These are phyloP conservation scores for Clarireedia hainanense DNA, from an alignment of 2,329 filamentous ascomycete species.

Conservation along the genomic window DNA sequence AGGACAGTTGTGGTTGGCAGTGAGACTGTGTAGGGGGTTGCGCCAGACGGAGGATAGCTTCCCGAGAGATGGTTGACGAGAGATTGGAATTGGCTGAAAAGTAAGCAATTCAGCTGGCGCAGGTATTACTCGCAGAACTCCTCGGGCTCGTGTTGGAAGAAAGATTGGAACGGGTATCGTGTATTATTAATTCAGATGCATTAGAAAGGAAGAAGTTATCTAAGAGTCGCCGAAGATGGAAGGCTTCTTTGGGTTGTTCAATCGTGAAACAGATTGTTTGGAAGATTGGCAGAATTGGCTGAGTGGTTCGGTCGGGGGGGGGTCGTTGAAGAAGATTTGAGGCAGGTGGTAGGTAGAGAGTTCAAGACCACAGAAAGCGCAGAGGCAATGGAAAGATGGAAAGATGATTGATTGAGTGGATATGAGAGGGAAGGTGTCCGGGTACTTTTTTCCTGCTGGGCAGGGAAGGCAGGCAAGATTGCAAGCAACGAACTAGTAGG, in stretches of 20 bases:
- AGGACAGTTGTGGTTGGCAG: slow-evolving; percentile 1
- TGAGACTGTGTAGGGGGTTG: slow-evolving; percentile 17
- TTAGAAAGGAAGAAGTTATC: neutral
- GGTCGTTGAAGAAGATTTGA: slow-evolving; percentile 5
- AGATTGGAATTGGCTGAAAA: slow-evolving; percentile 2
- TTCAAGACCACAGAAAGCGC: neutral
- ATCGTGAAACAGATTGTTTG: slow-evolving; percentile 3
- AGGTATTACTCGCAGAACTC: neutral
- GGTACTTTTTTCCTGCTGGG: neutral
- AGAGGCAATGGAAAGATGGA: neutral
- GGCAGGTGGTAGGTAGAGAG: neutral
- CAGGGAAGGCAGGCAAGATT: too few relatives aligned
- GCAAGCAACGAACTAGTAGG: too few relatives aligned
- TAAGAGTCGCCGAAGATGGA: neutral
- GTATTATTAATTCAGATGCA: neutral
- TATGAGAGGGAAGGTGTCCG: neutral
- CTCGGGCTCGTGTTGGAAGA: neutral
- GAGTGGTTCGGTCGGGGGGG: too few relatives aligned
- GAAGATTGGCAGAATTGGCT: neutral
- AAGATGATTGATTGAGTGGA: slow-evolving; percentile 7
- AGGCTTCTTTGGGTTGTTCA: neutral
- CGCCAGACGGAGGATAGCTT: slow-evolving; percentile 23
- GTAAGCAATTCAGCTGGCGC: slow-evolving; percentile 13
- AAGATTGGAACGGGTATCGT: neutral
- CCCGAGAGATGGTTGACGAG: slow-evolving; percentile 10